phyloP scores from a whole-genome alignment of 345 rosid species.

The Litchi chinensis region DNA sequence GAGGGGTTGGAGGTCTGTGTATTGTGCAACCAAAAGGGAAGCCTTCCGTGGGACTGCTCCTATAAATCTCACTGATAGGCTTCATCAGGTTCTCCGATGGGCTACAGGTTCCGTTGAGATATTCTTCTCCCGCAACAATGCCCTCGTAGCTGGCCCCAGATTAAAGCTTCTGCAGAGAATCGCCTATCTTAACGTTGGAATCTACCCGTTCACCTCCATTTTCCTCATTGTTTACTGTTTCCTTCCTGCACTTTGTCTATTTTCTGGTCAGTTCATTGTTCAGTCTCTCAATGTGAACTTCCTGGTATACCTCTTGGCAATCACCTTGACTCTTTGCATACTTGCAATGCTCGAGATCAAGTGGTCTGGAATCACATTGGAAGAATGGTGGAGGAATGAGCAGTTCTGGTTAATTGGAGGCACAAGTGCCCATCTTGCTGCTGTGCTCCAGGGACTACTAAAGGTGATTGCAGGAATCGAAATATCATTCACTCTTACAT shows the following conservation, averaged over 20 bases:
- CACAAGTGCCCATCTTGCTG: conserved; percentile 83
- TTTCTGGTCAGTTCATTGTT: conserved; percentile 72
- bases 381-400: conserved; percentile 96
- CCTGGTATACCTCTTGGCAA: conserved; percentile 58
- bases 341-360: conserved; percentile 78
- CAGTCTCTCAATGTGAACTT: conserved; percentile 48
- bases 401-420: conserved; percentile 93
- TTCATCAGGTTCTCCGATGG: conserved; percentile 88
- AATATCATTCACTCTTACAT: conserved; percentile 69
- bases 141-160: conserved; percentile 55
- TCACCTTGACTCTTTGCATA: conserved; percentile 60
- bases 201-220: conserved; percentile 80
- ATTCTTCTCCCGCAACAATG: conserved; percentile 85
- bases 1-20: conserved; percentile 83
- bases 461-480: conserved; percentile 84
- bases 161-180: conserved; percentile 70
- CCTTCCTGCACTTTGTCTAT: conserved; percentile 75
- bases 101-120: conserved; percentile 91
- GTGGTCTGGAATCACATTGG: conserved; percentile 73
- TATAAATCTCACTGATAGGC: conserved; percentile 74
- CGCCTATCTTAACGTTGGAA: conserved; percentile 80
- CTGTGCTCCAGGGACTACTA: conserved; percentile 80
- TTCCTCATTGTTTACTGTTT: conserved; percentile 87
- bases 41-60: conserved; percentile 85
- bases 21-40: conserved; percentile 69